Evolutionary conservation across 768 basidiomycete species (phyloP), one percentile per base, ranked within the genome.

Genomic region (Gymnopilus dilepis): DNA sequence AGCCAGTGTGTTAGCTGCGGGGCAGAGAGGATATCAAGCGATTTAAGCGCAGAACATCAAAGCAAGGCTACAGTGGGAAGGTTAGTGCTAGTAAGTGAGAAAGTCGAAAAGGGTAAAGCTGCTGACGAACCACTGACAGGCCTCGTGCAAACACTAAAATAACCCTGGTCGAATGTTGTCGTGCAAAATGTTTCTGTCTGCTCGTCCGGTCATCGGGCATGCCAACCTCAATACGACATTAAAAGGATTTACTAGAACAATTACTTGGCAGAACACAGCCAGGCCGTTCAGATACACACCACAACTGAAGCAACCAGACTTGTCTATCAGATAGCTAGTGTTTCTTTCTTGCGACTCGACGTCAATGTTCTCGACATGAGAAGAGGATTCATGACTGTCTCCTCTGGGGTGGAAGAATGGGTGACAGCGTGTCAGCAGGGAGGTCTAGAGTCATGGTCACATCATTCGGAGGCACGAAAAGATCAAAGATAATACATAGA

Each of bases 401-500:
- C 60, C 65, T 11, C 60, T 62, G 15, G 73, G 67, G 69, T 0
- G 88, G 87, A 19, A 91, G 67, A 5, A 90, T 74, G 65, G 64
- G 89, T 90, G 40, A 90, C 78, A 9, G 86, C 37, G 89, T 70
- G 8, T 86, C 89, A 0, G 86, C 73, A 41, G 80, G 76, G 12
- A 61, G 64, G 56, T 66, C 63, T 66, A 21, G 11, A 8, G 26
- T 48, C 13, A 40, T 26, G 59, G 38, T n/a, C 26, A 43, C 17
- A 5, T 5, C 9, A 41, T 12, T 38, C 37, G n/a, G 54, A 6
- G 30, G 30, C 33, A 15, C 26, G 22, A 50, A 54, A 19, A 56
- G 6, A 26, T 26, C 55, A 19, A 52, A 21, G n/a, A n/a, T n/a
- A n/a, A n/a, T n/a, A n/a, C n/a, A n/a, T n/a, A 41, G 47, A 71